Percentiles rank a stretch among this genome's conserved stretches.
Conservation (phyloP, 2,329 filamentous ascomycete species). For the Nothopassalora personata region DNA sequence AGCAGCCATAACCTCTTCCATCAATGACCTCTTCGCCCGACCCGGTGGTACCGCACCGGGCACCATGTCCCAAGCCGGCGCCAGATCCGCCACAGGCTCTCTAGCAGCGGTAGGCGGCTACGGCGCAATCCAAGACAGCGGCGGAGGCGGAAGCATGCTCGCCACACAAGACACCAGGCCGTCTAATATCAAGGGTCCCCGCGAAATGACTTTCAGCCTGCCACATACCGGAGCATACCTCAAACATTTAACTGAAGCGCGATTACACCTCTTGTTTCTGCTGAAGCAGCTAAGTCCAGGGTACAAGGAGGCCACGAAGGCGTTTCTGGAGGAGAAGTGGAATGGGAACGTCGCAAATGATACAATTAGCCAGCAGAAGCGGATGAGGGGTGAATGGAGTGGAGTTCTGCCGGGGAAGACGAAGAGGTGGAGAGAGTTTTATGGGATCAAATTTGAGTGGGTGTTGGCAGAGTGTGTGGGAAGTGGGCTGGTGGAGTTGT, state of each 20-base stretch:
- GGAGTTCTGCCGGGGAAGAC: slow-evolving; percentile 58
- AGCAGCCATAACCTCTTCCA: slow-evolving; percentile 35
- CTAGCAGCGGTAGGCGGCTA: slow-evolving; percentile 63
- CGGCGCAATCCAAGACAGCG: slow-evolving; percentile 59
- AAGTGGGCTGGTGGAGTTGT: slow-evolving; percentile 64
- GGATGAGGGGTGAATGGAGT: slow-evolving; percentile 50
- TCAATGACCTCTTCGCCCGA: slow-evolving; percentile 39
- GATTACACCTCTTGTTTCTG: slow-evolving; percentile 57
- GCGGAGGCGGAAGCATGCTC: slow-evolving; percentile 47
- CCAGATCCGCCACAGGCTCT: slow-evolving; percentile 62
- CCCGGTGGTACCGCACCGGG: slow-evolving; percentile 34
- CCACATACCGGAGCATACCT: slow-evolving; percentile 64
- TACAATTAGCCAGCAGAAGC: slow-evolving; percentile 44
- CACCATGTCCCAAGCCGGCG: slow-evolving; percentile 57
- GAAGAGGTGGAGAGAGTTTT: slow-evolving; percentile 65
- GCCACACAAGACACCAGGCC: slow-evolving; percentile 26
- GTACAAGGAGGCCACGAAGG: slow-evolving; percentile 59
- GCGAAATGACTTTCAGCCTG: slow-evolving; percentile 52
- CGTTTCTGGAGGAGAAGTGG: slow-evolving; percentile 62
- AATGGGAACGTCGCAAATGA: slow-evolving; percentile 58
- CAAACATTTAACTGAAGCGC: slow-evolving; percentile 57
- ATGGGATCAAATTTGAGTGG: slow-evolving; percentile 66
- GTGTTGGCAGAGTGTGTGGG: slow-evolving; percentile 66
- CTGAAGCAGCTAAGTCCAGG: slow-evolving; percentile 51
- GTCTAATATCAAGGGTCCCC: slow-evolving; percentile 2